Evolutionary conservation across 306 rosid genomes (phyloP).

Genomic region (Urtica urens): DNA sequence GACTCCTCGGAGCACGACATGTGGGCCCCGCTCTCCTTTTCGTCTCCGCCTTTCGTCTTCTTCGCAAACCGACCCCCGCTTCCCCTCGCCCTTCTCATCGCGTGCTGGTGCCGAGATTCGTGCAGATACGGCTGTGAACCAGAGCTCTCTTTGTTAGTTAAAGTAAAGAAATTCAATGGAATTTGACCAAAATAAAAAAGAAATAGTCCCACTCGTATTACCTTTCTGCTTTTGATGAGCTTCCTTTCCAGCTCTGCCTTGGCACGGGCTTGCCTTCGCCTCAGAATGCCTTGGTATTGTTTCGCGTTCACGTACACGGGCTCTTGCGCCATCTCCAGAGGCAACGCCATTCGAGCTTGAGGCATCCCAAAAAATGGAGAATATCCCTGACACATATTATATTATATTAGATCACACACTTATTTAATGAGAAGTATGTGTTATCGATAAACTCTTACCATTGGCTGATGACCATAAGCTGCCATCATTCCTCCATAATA

Average conservation of each 20-base stretch:
- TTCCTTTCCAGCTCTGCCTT: slow-evolving; percentile 92
- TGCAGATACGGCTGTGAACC: slow-evolving; percentile 97
- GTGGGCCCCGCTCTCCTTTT: slow-evolving; percentile 35
- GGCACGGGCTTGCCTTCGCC: slow-evolving; percentile 96
- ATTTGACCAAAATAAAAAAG: neutral
- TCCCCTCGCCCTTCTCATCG: slow-evolving; percentile 90
- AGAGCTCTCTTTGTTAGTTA: too few relatives aligned
- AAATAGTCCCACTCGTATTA: slow-evolving; percentile 15
- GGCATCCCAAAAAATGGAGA: slow-evolving; percentile 83
- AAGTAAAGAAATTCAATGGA: too few relatives aligned
- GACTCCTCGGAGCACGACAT: slow-evolving; percentile 21
- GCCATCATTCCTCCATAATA: slow-evolving; percentile 82
- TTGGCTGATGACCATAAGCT: slow-evolving; percentile 67
- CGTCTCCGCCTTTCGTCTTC: slow-evolving; percentile 36
- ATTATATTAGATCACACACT: slow-evolving; percentile 35
- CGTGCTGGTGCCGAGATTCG: slow-evolving; percentile 97
- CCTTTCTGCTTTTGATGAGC: slow-evolving; percentile 88
- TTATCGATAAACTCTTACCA: slow-evolving; percentile 59
- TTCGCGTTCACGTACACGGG: slow-evolving; percentile 98
- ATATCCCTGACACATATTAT: slow-evolving; percentile 44
- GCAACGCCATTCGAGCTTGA: slow-evolving; percentile 92
- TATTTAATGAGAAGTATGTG: slow-evolving; percentile 68
- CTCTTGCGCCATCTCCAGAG: slow-evolving; percentile 93
- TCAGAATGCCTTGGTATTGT: slow-evolving; percentile 90
- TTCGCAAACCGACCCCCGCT: slow-evolving; percentile 94